phyloP scores from a whole-genome alignment of 176 grass and related monocot genomes.

The Lolium perenne region DNA sequence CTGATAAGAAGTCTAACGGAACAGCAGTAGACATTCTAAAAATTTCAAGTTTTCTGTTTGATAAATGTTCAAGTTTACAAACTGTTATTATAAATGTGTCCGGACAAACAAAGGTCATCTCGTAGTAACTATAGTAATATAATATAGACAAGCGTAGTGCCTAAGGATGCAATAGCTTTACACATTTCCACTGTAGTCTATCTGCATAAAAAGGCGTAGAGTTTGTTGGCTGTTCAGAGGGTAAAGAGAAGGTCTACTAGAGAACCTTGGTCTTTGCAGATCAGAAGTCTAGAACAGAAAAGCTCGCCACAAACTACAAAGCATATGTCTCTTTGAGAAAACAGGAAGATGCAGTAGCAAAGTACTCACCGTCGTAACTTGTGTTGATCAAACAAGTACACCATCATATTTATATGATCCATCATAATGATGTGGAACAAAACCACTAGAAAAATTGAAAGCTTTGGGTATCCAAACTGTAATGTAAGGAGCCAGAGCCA shows the following conservation, averaged over 20 bases:
- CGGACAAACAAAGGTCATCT: constrained; percentile 10
- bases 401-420: constrained; percentile 48
- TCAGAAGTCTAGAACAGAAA: constrained; percentile 30
- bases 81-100: not conserved
- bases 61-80: not conserved
- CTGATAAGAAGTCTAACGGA: constrained; percentile 5
- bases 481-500: constrained; percentile 46
- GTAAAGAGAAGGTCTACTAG: constrained; percentile 12
- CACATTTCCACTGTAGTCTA: constrained; percentile 24
- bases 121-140: not conserved
- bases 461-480: constrained; percentile 39
- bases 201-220: constrained; percentile 16
- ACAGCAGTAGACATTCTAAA: not conserved
- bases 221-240: constrained; percentile 5
- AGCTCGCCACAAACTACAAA: not conserved
- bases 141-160: not conserved
- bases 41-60: not conserved
- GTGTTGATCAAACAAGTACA: constrained; percentile 38
- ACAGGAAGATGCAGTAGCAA: constrained; percentile 20
- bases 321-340: constrained; percentile 36
- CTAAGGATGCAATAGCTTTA: not conserved
- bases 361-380: constrained; percentile 42
- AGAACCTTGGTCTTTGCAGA: constrained; percentile 36
- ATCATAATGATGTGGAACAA: constrained; percentile 48
- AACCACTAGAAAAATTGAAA: constrained; percentile 48